Conservation (phyloP, 805 yeast species). For the Kluyveromyces dobzhanskii region DNA sequence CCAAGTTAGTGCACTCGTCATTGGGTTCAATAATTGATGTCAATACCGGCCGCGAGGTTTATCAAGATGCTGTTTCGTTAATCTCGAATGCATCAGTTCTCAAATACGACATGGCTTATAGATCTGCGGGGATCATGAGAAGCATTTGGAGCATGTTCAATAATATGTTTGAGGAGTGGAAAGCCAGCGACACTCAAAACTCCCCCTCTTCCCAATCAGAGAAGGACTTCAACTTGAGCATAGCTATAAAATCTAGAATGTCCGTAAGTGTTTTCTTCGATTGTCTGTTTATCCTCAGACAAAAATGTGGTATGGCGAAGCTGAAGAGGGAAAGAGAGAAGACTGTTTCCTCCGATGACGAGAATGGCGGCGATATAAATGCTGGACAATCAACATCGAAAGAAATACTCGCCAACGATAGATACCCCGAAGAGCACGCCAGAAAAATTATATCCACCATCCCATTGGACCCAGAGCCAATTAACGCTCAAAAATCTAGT, state of each 20-base stretch:
- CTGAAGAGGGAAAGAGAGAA: slow-evolving; percentile 32
- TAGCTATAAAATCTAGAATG: slow-evolving; percentile 74
- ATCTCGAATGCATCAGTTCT: slow-evolving; percentile 75
- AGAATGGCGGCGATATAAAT: slow-evolving; percentile 31
- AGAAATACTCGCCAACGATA: slow-evolving; percentile 45
- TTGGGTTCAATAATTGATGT: slow-evolving; percentile 58
- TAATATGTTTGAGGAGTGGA: slow-evolving; percentile 49
- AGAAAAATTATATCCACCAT: slow-evolving; percentile 67
- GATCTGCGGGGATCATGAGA: slow-evolving; percentile 89
- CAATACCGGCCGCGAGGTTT: slow-evolving; percentile 61
- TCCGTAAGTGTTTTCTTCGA: slow-evolving; percentile 91
- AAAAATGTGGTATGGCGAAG: slow-evolving; percentile 80
- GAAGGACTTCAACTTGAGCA: slow-evolving; percentile 31
- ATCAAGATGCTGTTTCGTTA: slow-evolving; percentile 55
- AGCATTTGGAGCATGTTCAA: slow-evolving; percentile 87
- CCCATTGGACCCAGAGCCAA: slow-evolving; percentile 80
- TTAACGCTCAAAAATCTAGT: slow-evolving; percentile 28
- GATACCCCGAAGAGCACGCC: slow-evolving; percentile 64
- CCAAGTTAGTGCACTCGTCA: slow-evolving; percentile 70
- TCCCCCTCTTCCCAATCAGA: slow-evolving; percentile 20
- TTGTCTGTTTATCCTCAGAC: slow-evolving; percentile 73
- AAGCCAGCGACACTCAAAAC: slow-evolving; percentile 22
- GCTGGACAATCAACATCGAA: slow-evolving; percentile 16
- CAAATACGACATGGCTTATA: slow-evolving; percentile 86
- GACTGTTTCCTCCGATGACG: slow-evolving; percentile 20